Percentiles rank a stretch among this genome's conserved stretches.
Evolutionary conservation across 225 moss, liverwort and hornwort genomes (phyloP).

Genomic region (Sphagnum contortum): DNA sequence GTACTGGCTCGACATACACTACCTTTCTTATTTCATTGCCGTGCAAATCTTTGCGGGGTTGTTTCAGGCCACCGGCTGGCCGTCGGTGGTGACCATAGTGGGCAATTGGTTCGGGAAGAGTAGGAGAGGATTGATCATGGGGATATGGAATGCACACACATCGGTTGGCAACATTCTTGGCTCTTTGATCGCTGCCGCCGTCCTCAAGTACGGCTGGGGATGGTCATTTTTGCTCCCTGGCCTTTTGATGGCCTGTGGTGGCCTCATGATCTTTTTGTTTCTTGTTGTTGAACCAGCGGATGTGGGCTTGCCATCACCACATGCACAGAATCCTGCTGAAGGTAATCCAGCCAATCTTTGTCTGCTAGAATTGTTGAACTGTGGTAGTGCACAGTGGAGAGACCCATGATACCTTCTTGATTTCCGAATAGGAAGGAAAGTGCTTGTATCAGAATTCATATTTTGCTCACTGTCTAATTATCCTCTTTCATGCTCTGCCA

Average conservation of each 20-base stretch:
- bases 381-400: too few relatives aligned
- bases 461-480: too few relatives aligned
- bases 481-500: too few relatives aligned
- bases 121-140: conserved; percentile 77
- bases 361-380: too few relatives aligned
- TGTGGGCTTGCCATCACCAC: conserved; percentile 35
- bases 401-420: too few relatives aligned
- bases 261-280: conserved; percentile 54
- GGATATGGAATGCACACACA: conserved; percentile 90
- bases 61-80: conserved; percentile 86
- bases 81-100: conserved; percentile 68
- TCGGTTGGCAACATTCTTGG: conserved; percentile 76
- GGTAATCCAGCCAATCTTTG: conserved; percentile 2
- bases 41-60: conserved; percentile 72
- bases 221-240: conserved; percentile 86
- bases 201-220: conserved; percentile 68
- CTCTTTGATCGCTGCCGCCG: conserved; percentile 56
- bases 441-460: too few relatives aligned
- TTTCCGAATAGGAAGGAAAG: too few relatives aligned
- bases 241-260: conserved; percentile 42
- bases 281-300: conserved; percentile 68
- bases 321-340: conserved; percentile 29
- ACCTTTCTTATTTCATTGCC: conserved; percentile 40
- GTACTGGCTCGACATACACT: conserved; percentile 44
- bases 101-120: conserved; percentile 87